A percentile compares a stretch with the other conserved stretches of the same genome.
Conservation (phyloP, 768 basidiomycete genomes). For the Boletus subcaerulescens region DNA sequence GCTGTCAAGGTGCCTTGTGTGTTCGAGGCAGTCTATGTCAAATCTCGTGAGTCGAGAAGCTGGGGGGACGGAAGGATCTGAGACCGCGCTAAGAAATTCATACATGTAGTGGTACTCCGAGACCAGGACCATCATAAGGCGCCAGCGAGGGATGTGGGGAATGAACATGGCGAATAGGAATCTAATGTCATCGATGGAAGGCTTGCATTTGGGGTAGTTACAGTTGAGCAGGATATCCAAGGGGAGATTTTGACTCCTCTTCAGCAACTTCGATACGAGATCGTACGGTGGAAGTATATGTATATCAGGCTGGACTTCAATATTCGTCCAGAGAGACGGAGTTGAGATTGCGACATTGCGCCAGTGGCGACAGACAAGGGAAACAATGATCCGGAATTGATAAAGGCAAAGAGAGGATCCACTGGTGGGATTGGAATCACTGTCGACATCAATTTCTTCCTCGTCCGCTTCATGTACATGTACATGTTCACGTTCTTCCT, state of each 20-base stretch:
- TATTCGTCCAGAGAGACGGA: constrained; percentile 53
- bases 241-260: constrained; percentile 53
- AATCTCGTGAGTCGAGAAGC: constrained; percentile 43
- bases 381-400: constrained; percentile 11
- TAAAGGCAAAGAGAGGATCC: too few species aligned
- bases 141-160: constrained; percentile 57
- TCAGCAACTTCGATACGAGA: constrained; percentile 43
- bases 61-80: constrained; percentile 21
- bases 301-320: constrained; percentile 27
- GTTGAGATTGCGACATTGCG: constrained; percentile 51
- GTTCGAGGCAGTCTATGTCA: constrained; percentile 51
- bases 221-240: constrained; percentile 52
- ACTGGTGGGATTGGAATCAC: too few species aligned
- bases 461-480: too few species aligned
- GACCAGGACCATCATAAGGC: constrained; percentile 45
- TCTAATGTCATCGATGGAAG: constrained; percentile 21
- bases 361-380: constrained; percentile 49
- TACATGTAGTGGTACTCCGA: constrained; percentile 48
- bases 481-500: too few species aligned
- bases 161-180: constrained; percentile 37
- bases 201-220: constrained; percentile 22
- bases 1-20: constrained; percentile 22
- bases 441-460: too few species aligned
- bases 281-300: constrained; percentile 43
- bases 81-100: constrained; percentile 40